Base-by-base conservation (phyloP, 331 rosid species). In the Stylosanthes scabra region DNA sequence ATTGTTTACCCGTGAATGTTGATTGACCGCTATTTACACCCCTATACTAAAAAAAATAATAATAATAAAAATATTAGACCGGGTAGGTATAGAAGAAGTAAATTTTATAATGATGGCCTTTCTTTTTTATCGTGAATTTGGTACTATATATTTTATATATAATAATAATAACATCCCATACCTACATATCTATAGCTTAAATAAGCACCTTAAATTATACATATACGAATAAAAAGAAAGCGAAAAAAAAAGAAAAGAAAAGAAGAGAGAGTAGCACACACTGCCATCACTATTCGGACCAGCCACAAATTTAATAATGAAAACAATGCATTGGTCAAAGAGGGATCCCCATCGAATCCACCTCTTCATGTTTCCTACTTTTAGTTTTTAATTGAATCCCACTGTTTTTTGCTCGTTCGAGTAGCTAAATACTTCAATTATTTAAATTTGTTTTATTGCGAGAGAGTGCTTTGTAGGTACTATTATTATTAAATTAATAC, bases 331-430 rank as follows among this genome's bases (percentile, higher is more conserved):
- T 1, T 44, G 46, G 58, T 42, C 57, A 71, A 58, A 28, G 58
- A 28, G 58, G 75, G 75, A 71, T 71, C 75, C 27, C 55, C 55
- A 13, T 49, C 75, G 66, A 44, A 13, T 49, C 75, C 75, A 44
- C 45, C 75, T 71, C 66, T 58, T 9, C 58, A 58, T 58, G 66
- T 71, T 71, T 55, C 66, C 58, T 13, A 44, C 66, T 70, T 57
- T 58, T 7, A 57, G 66, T 41, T 70, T 57, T 70, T 27, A 70
- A 70, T 34, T 34, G 39, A 58, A 57, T 57, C 61, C 47, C 12
- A 15, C 51, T 39, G 8, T 37, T 51, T 34, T 37, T 68, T 68
- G 49, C 34, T 51, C 60, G 15, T 51, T 51, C 10, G 34, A 46
- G 25, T 20, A 50, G 14, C 46, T 49, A 3, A 20, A 8, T 3